Evolutionary conservation across 2,329 filamentous ascomycete species (phyloP).

Genomic region (Nothomitra cinnamomea): DNA sequence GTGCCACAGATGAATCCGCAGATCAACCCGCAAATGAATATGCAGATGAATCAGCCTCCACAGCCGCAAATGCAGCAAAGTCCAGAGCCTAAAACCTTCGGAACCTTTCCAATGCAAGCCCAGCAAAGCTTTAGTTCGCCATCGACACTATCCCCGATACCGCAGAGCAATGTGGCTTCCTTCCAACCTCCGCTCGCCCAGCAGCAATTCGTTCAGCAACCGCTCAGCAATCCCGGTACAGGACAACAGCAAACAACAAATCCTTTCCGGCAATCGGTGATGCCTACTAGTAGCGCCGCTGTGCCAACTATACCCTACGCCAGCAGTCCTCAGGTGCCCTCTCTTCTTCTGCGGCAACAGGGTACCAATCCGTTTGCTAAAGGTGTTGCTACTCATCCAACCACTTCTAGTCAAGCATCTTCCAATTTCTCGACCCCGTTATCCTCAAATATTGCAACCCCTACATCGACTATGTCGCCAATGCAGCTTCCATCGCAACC

Average conservation of each 20-base stretch:
- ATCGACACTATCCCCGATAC: conserved; percentile 27
- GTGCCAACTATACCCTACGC: conserved; percentile 30
- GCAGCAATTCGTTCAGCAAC: conserved; percentile 20
- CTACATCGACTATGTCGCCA: conserved; percentile 18
- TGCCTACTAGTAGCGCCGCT: conserved; percentile 33
- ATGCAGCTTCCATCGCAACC: conserved; percentile 20
- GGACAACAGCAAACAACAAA: conserved; percentile 62
- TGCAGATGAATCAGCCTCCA: conserved; percentile 8
- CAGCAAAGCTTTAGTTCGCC: conserved; percentile 20
- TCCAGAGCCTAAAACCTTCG: conserved; percentile 2
- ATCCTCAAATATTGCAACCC: conserved; percentile 15
- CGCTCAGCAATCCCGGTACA: conserved; percentile 18
- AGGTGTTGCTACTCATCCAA: conserved; percentile 8
- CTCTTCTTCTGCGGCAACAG: conserved; percentile 38
- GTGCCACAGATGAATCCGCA: background rate
- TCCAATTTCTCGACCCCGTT: conserved; percentile 16
- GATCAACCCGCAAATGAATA: background rate
- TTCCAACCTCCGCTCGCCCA: conserved; percentile 30
- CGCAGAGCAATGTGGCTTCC: conserved; percentile 29
- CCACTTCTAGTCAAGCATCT: conserved; percentile 19
- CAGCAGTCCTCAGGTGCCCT: conserved; percentile 26
- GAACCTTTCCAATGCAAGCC: conserved; percentile 24
- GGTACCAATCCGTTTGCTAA: conserved; percentile 83
- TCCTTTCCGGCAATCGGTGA: conserved; percentile 84
- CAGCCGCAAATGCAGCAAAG: conserved; percentile 7